Base-by-base conservation (phyloP, 2,329 filamentous ascomycete genomes). In the Fusarium acutatum region DNA sequence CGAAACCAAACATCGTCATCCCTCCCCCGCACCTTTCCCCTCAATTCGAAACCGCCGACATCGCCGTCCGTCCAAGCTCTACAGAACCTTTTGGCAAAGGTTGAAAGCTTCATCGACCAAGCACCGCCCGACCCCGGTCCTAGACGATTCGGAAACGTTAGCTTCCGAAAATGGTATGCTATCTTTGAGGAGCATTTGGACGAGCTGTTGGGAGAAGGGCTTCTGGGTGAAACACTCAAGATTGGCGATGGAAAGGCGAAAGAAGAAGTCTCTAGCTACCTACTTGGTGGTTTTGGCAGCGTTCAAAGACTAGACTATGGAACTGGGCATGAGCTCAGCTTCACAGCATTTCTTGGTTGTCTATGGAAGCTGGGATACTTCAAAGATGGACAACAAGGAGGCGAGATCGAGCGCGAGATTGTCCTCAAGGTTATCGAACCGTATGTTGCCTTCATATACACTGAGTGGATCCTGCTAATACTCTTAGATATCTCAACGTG, bases 291-390 rank as follows among this genome's bases (percentile, higher is more conserved):
- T 9, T 98, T 97, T 82, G 96, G 96, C 7, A 98, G 95, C 79
- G 83, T 94, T 0, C 94, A 98, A 78, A 87, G 96, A 60, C 86
- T 99, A 32, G 96, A 99, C 83, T 99, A 98, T 79, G 96, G 96
- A 4, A 98, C 96, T 1, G 96, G 96, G 0, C 96, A 99, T 81
- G 96, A 99, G 80, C 85, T 99, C 58, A 97, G 94, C 82, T 99
- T 99, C 78, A 82, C 98, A 13, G 96, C 96, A 3, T 99, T 99
- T 72, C 81, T 99, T 11, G 95, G 91, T 9, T 92, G 93, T 67
- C 85, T 99, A 10, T 99, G 96, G 95, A 98, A 97, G 81, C 86
- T 99, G 6, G 91, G 92, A 49, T 92, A 89, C 22, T 98, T 99
- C 79, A 84, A 87, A 6, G 84, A 88, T n/a, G 88, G 86, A 5